These are phyloP conservation scores for Candida vaughaniae DNA, from an alignment of 805 yeast species.

Conservation along the genomic window DNA sequence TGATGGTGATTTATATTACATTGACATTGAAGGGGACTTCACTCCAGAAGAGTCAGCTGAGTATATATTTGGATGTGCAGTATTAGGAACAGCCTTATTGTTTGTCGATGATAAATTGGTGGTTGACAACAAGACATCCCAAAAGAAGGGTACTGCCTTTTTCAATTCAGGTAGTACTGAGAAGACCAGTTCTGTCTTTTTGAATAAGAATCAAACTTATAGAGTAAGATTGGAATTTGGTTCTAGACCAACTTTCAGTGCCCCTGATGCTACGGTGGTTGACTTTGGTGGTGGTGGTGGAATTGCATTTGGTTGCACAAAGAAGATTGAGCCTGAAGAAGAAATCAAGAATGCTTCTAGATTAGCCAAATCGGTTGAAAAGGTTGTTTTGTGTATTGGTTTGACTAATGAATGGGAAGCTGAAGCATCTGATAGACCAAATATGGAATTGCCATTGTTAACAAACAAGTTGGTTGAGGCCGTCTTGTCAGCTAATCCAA, in stretches of 20 bases:
- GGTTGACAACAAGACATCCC: constrained; percentile 55
- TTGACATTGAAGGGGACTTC: constrained; percentile 43
- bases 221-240: constrained; percentile 50
- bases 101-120: constrained; percentile 52
- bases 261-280: constrained; percentile 13
- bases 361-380: constrained; percentile 26
- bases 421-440: constrained; percentile 28
- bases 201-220: constrained; percentile 46
- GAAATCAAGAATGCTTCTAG: constrained; percentile 25
- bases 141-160: constrained; percentile 49
- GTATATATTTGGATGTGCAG: constrained; percentile 52
- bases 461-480: constrained; percentile 22
- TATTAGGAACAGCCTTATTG: constrained; percentile 54
- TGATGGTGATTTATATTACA: constrained; percentile 34
- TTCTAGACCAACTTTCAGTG: constrained; percentile 17
- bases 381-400: constrained; percentile 28
- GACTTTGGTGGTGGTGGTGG: constrained; percentile 26
- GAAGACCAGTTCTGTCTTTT: constrained; percentile 37
- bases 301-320: constrained; percentile 21
- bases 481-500: constrained; percentile 26
- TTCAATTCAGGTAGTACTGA: constrained; percentile 50
- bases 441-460: constrained; percentile 24
- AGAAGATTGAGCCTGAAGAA: constrained; percentile 21
- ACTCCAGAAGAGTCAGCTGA: constrained; percentile 46
- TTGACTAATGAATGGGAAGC: constrained; percentile 30